Conservation (phyloP, 805 yeast species). For the Wickerhamiella cacticola region DNA sequence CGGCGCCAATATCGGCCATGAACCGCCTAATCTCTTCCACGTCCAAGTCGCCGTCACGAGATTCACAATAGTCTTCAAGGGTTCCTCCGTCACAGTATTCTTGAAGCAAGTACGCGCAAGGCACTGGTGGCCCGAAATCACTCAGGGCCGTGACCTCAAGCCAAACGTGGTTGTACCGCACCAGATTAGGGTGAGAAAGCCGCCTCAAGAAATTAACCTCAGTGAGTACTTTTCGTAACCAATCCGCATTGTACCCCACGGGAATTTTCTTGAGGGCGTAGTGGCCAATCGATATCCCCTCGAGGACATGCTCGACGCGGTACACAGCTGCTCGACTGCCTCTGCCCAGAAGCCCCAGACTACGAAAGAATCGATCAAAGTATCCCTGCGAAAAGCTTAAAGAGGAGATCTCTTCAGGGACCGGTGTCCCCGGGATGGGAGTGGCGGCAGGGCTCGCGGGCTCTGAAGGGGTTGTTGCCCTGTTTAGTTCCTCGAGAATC, state of each 20-base stretch:
- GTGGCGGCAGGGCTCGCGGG: background rate
- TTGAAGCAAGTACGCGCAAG: constrained; percentile 69
- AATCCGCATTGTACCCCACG: constrained; percentile 62
- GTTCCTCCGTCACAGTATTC: constrained; percentile 88
- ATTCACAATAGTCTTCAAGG: constrained; percentile 50
- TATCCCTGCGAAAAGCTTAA: constrained; percentile 69
- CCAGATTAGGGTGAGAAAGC: constrained; percentile 48
- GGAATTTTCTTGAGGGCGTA: constrained; percentile 81
- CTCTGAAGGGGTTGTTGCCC: background rate
- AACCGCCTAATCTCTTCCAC: constrained; percentile 44
- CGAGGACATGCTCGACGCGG: constrained; percentile 70
- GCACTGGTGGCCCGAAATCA: constrained; percentile 46
- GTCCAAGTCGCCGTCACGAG: constrained; percentile 21
- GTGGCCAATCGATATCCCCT: constrained; percentile 56
- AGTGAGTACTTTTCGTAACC: constrained; percentile 55
- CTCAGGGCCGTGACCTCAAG: constrained; percentile 50
- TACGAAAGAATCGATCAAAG: constrained; percentile 51
- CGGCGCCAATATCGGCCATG: constrained; percentile 54
- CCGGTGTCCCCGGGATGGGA: background rate
- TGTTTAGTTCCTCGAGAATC: constrained; percentile 7
- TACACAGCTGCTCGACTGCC: constrained; percentile 81
- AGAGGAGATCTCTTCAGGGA: constrained; percentile 18
- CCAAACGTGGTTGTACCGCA: constrained; percentile 88
- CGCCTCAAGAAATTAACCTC: constrained; percentile 60
- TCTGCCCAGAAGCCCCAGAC: constrained; percentile 51